Evolutionary conservation across 768 basidiomycete genomes (phyloP).

Genomic region (Pisolithus albus): DNA sequence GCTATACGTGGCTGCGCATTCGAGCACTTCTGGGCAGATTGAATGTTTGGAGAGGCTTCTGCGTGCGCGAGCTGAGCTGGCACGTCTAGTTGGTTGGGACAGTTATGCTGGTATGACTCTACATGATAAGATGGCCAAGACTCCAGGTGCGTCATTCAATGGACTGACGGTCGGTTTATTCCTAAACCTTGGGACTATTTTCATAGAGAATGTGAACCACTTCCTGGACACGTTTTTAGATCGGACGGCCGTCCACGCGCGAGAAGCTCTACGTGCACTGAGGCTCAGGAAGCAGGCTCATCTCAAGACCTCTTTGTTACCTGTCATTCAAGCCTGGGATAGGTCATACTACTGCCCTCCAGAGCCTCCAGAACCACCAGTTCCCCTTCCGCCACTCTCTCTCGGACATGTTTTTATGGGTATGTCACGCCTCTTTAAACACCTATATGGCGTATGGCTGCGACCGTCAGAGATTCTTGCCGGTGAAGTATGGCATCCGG

Average conservation of each 20-base stretch:
- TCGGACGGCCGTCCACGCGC: conserved; percentile 74
- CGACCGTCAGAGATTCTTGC: conserved; percentile 59
- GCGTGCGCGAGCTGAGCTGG: conserved; percentile 71
- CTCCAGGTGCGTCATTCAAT: conserved; percentile 53
- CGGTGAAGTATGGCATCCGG: conserved; percentile 85
- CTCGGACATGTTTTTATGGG: conserved; percentile 90
- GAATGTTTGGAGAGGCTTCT: conserved; percentile 71
- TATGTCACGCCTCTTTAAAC: conserved; percentile 80
- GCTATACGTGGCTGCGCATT: conserved; percentile 78
- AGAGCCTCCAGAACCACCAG: conserved; percentile 66
- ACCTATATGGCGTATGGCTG: conserved; percentile 81
- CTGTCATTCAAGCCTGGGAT: conserved; percentile 91
- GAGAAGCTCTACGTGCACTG: conserved; percentile 60
- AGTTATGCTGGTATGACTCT: conserved; percentile 86
- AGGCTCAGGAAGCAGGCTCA: conserved; percentile 70
- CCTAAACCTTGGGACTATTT: background rate
- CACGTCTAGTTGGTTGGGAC: conserved; percentile 73
- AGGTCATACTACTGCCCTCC: conserved; percentile 88
- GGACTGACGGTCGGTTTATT: background rate
- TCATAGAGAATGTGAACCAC: conserved; percentile 71
- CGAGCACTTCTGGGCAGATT: conserved; percentile 69
- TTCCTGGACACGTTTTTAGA: conserved; percentile 80
- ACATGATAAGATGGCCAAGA: conserved; percentile 95
- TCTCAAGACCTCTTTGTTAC: conserved; percentile 49
- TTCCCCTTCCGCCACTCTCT: conserved; percentile 68